Evolutionary conservation across 805 yeast species (phyloP), one percentile per base, ranked within the genome.

Genomic region (Saccharomycopsis capsularis): DNA sequence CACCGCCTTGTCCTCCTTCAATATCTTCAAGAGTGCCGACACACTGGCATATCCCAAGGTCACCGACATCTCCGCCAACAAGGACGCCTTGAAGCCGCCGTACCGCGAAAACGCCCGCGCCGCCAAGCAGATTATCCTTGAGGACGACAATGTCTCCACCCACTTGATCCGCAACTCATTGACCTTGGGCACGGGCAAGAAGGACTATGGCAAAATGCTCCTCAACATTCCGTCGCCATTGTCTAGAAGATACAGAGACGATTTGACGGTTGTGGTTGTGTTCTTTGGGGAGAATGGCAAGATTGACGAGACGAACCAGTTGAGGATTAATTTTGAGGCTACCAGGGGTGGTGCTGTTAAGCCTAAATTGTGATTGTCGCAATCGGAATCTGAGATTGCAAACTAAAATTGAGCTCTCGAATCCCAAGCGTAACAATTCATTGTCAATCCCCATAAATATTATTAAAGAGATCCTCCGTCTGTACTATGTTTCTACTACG

Each of bases 91-190:
- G 48, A 85, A 90, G 60, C 86, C 83, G 51, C 90, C 95, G 7
- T 80, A 85, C 56, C 75, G 91, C 57, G 81, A 78, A 55, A 68
- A 68, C 40, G 65, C 63, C 38, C 53, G 59, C 43, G 58, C 61
- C 19, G 56, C 67, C 15, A 74, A 74, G 25, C 48, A 52, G 25
- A 39, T 51, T 57, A 60, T 85, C 51, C 62, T 90, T 50, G 86
- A 87, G 61, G 99, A 93, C 68, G 77, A 76, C 25, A 93, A 93
- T 59, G 95, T 82, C 7, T 82, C 96, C 1, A 93, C 99, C 0
- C 98, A 93, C 64, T 71, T 93, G 57, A 85, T 93, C 41, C 77
- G 99, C 63, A 91, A 93, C 64, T 98, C 99, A 0, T 71, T 93
- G 50, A 79, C 87, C 50, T 76, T 76, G 55, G 95, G 96, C 4